These are phyloP conservation scores for Neoboletus magnificus DNA, from an alignment of 768 basidiomycete species.

Conservation along the genomic window DNA sequence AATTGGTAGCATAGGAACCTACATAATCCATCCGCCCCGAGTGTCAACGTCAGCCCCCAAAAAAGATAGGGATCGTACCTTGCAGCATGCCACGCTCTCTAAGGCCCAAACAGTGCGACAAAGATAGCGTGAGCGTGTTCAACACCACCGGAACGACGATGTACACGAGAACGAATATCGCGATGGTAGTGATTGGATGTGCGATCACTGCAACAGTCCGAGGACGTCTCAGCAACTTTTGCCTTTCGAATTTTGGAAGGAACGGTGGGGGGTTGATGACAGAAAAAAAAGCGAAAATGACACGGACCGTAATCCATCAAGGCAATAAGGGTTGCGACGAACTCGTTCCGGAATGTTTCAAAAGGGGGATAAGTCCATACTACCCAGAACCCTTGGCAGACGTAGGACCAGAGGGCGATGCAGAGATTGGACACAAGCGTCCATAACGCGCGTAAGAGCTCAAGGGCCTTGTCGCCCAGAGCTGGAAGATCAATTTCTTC, in stretches of 20 bases:
- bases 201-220: background rate
- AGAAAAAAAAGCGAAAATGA: background rate
- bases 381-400: slow-evolving; percentile 6
- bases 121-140: background rate
- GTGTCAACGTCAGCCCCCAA: background rate
- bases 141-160: slow-evolving; percentile 6
- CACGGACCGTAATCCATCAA: slow-evolving; percentile 15
- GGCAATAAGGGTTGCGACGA: slow-evolving; percentile 7
- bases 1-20: slow-evolving; percentile 17
- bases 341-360: slow-evolving; percentile 18
- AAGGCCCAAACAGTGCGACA: slow-evolving; percentile 1
- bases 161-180: slow-evolving; percentile 11
- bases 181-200: slow-evolving; percentile 10
- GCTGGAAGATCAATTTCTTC: slow-evolving; percentile 18
- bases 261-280: background rate
- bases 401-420: slow-evolving; percentile 5
- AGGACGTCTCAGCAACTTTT: background rate
- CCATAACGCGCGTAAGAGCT: slow-evolving; percentile 10
- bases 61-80: background rate
- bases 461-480: slow-evolving; percentile 15
- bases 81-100: slow-evolving; percentile 1
- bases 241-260: no score
- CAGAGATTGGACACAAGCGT: background rate
- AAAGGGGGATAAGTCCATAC: slow-evolving; percentile 23
- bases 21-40: background rate